These are phyloP conservation scores for Apiospora aurea DNA, from an alignment of 2,329 filamentous ascomycete genomes.

Conservation along the genomic window DNA sequence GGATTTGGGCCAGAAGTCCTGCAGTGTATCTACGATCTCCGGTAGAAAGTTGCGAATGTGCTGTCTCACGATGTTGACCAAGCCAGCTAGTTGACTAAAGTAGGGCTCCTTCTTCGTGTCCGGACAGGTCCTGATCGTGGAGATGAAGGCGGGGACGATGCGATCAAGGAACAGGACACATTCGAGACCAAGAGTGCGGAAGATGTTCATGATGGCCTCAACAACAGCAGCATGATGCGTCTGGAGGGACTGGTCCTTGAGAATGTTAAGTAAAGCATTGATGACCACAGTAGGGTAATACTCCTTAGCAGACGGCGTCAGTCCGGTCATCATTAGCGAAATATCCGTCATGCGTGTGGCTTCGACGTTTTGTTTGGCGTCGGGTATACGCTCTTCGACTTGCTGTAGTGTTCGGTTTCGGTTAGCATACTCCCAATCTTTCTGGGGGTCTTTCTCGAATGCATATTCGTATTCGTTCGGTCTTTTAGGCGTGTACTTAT, in stretches of 20 bases:
- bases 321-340: conserved; percentile 95
- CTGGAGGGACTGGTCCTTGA: conserved; percentile 87
- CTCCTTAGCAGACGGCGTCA: conserved; percentile 96
- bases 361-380: conserved; percentile 73
- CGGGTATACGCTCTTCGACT: conserved; percentile 87
- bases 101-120: conserved; percentile 87
- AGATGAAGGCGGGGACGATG: conserved; percentile 92
- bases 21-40: conserved; percentile 83
- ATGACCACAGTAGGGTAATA: conserved; percentile 99
- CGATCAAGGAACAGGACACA: conserved; percentile 94
- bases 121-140: conserved; percentile 84
- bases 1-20: conserved; percentile 85
- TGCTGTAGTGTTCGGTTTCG: conserved; percentile 56
- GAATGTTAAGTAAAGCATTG: conserved; percentile 88
- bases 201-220: conserved; percentile 98
- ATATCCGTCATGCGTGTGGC: conserved; percentile 83
- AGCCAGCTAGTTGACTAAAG: conserved; percentile 92
- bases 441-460: conserved; percentile 17
- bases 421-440: conserved; percentile 23
- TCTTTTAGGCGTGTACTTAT: conserved; percentile 10
- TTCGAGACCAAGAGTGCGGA: conserved; percentile 93
- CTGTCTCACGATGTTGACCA: conserved; percentile 94
- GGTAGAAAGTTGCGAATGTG: conserved; percentile 93
- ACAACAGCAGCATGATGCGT: conserved; percentile 95
- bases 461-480: conserved; percentile 11